These are phyloP conservation scores for Citrus inodora DNA, from an alignment of 345 rosid genomes.

Conservation along the genomic window DNA sequence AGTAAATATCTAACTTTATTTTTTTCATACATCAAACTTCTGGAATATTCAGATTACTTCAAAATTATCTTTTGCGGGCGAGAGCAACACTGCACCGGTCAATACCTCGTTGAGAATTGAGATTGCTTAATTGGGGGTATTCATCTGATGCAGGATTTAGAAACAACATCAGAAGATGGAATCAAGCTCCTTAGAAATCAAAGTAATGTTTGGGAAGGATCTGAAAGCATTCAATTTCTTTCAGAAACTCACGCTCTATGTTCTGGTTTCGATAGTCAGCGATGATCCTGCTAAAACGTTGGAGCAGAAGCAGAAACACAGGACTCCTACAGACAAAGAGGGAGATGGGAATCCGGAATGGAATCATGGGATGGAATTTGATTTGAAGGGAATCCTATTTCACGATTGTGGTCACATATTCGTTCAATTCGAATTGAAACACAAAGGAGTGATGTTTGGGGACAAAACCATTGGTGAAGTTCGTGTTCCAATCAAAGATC, in stretches of 20 bases:
- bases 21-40: background rate
- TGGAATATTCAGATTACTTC: background rate
- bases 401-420: conserved; percentile 26
- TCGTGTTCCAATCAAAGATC: conserved; percentile 37
- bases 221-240: conserved; percentile 52
- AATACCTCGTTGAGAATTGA: too few species aligned
- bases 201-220: conserved; percentile 37
- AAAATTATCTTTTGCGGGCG: background rate
- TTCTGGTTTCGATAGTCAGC: conserved; percentile 26
- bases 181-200: conserved; percentile 34
- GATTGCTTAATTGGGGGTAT: background rate
- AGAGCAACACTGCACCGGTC: background rate
- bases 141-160: background rate
- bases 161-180: conserved; percentile 16
- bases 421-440: conserved; percentile 38
- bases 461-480: conserved; percentile 57
- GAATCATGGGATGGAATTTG: conserved; percentile 43
- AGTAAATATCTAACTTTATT: background rate
- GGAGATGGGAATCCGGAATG: conserved; percentile 57
- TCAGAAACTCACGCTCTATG: conserved; percentile 49
- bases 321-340: conserved; percentile 42
- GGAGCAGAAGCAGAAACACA: conserved; percentile 25
- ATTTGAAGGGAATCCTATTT: conserved; percentile 18
- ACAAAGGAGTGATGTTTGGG: conserved; percentile 48
- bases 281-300: conserved; percentile 30